Evolutionary conservation across 768 basidiomycete species (phyloP), one percentile per base, ranked within the genome.

Genomic region (Panellus pusillus): DNA sequence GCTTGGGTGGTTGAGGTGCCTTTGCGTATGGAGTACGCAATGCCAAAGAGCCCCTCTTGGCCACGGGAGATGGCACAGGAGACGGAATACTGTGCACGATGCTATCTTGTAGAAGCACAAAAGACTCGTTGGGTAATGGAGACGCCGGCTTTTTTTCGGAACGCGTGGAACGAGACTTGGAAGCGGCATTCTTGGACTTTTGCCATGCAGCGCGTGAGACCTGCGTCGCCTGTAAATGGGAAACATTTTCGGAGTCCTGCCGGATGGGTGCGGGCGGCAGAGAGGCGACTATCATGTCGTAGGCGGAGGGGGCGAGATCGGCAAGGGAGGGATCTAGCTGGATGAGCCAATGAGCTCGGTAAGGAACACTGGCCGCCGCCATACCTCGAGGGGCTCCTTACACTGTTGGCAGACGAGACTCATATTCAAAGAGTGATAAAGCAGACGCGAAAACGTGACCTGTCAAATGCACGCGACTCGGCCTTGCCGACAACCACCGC

Each of bases 271-370:
- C 72, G 13, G 82, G 78, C 36, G 89, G 86, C 15, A 91, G 70
- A 19, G 84, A 84, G 5, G 74, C 75, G 18, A 84, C 83, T 60
- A 96, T 86, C 75, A 90, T 85, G 67, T 93, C 91, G 70, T 93
- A 91, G 27, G 89, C 85, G 13, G 93, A 90, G 18, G 89, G 92
- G 5, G 89, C 83, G 50, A 96, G 76, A 66, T 93, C 89, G 44
- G 89, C 78, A 13, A 97, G 76, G n/a, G 93, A 94, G n/a, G 85
- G 87, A 75, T 98, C 95, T 61, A 93, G 80, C 83, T 91, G 63
- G 32, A 47, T 47, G 13, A 49, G 35, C 19, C 24, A 14, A 39
- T 55, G 41, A 58, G 54, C 24, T 51, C 43, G 47, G 62, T 29
- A 46, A 50, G 39, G 4, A 41, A 17, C 9, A 42, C 36, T 49